Percentiles rank a stretch among this genome's conserved stretches.
phyloP scores from a whole-genome alignment of 352 stramenopile species.

The Globisporangium parvum region DNA sequence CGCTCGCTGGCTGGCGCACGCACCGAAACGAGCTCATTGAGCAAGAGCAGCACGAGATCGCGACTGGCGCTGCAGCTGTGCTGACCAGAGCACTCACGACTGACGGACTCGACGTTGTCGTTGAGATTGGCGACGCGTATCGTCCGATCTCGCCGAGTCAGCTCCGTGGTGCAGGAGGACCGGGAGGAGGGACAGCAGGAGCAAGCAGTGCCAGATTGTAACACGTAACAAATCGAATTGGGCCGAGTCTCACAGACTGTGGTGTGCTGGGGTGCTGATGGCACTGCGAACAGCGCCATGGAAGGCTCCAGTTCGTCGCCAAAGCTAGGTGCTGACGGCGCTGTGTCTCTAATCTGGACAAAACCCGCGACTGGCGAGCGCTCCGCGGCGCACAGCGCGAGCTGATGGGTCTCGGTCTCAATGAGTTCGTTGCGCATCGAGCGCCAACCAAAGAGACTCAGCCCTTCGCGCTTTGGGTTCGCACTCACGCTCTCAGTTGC shows the following conservation, averaged over 20 bases:
- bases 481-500: too few species aligned
- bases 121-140: conserved; percentile 7
- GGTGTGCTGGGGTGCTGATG: not conserved
- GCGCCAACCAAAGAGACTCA: conserved; percentile 17
- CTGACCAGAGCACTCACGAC: not conserved
- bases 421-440: conserved; percentile 19
- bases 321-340: conserved; percentile 2
- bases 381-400: not conserved
- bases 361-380: not conserved
- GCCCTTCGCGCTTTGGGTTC: conserved; percentile 4
- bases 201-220: too few species aligned
- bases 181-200: not conserved
- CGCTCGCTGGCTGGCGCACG: conserved; percentile 36
- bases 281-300: not conserved
- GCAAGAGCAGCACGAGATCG: conserved; percentile 13
- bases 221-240: too few species aligned
- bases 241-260: not conserved
- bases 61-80: not conserved
- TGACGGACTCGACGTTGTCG: not conserved
- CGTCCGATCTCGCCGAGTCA: conserved; percentile 4
- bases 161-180: not conserved
- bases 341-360: conserved; percentile 6
- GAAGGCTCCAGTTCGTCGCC: not conserved
- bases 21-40: conserved; percentile 44
- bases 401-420: conserved; percentile 11